Conservation (phyloP, 148 eudicot genomes). For the Polygonum maritimum region DNA sequence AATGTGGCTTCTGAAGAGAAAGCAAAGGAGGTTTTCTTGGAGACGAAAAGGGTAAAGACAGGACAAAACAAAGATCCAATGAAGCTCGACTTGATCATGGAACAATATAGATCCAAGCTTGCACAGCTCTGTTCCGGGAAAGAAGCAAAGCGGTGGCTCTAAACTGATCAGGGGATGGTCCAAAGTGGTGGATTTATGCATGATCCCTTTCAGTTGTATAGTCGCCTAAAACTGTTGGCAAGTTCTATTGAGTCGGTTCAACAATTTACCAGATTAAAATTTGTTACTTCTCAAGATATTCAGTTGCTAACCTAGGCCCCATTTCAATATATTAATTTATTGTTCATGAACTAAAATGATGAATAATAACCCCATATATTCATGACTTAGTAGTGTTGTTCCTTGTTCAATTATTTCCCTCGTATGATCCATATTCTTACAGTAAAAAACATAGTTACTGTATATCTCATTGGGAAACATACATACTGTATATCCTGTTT, state of each 20-base stretch:
- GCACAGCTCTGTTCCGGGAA: constrained; percentile 31
- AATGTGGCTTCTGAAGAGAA: constrained; percentile 17
- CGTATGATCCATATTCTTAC: too few species aligned
- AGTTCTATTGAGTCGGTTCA: too few species aligned
- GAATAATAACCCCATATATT: too few species aligned
- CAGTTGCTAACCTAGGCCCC: too few species aligned
- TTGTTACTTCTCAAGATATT: too few species aligned
- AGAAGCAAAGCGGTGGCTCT: constrained; percentile 36
- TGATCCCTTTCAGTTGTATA: not conserved
- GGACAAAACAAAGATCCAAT: constrained; percentile 52
- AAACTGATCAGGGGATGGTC: constrained; percentile 67
- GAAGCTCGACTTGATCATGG: constrained; percentile 75
- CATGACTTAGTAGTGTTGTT: too few species aligned
- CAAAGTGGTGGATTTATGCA: not conserved
- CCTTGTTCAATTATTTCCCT: too few species aligned
- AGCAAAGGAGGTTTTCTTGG: constrained; percentile 13
- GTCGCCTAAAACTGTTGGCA: too few species aligned
- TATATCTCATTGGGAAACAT: not conserved
- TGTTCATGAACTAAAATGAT: too few species aligned
- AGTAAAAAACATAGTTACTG: too few species aligned
- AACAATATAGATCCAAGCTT: constrained; percentile 61
- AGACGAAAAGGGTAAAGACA: constrained; percentile 30
- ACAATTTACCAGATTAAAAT: too few species aligned
- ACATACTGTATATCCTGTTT: not conserved
- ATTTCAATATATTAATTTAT: too few species aligned